Evolutionary conservation across 805 yeast genomes (phyloP).

Genomic region (Lipomyces kockii): DNA sequence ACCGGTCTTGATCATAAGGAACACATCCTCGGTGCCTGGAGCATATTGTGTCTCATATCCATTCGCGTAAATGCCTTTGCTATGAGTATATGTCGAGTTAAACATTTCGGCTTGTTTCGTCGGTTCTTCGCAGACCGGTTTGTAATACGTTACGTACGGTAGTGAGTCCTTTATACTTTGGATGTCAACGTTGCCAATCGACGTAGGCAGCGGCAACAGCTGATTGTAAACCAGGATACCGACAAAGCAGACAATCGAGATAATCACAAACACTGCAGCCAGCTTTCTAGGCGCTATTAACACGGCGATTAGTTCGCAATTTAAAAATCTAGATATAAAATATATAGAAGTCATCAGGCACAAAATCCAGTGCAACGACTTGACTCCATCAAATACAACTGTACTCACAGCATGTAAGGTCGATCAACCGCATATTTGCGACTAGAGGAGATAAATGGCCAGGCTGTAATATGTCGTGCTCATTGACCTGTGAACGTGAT

Average conservation of each 20-base stretch:
- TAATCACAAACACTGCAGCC: not conserved
- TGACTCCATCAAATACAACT: not conserved
- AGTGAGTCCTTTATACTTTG: not conserved
- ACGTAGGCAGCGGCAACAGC: not conserved
- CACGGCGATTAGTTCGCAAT: not conserved
- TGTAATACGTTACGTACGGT: not conserved
- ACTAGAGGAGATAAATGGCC: not conserved
- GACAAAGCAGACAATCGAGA: not conserved
- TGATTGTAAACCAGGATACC: not conserved
- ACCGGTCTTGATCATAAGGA: conserved; percentile 48
- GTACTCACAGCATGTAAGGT: not conserved
- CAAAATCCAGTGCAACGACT: not conserved
- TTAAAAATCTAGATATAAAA: too few species aligned
- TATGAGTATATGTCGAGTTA: conserved; percentile 9
- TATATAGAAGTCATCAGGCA: too few species aligned
- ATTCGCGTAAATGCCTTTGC: conserved; percentile 13
- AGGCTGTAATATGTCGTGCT: not conserved
- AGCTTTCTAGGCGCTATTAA: not conserved
- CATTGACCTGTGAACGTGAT: not conserved
- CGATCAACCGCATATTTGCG: not conserved
- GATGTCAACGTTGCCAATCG: not conserved
- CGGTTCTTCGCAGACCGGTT: not conserved
- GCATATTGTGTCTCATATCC: conserved; percentile 11
- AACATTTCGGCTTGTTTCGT: not conserved
- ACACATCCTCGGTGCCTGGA: conserved; percentile 38